phyloP scores from a whole-genome alignment of 164 flowering plant genomes.

The Dillenia turbinata region DNA sequence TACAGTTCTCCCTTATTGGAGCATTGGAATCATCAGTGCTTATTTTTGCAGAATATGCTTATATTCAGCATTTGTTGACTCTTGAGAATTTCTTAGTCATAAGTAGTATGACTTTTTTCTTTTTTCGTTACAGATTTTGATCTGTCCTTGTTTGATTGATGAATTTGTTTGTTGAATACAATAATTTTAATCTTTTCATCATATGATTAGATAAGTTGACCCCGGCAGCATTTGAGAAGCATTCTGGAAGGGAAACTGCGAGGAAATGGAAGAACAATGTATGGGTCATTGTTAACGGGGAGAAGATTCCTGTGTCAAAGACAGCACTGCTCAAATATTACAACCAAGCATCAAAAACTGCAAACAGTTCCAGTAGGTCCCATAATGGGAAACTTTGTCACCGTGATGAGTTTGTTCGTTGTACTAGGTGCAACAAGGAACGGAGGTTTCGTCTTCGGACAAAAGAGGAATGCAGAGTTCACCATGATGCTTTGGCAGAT shows the following conservation, averaged over 20 bases:
- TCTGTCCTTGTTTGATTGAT: neutral
- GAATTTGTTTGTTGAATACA: neutral
- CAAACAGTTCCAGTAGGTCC: slow-evolving; percentile 46
- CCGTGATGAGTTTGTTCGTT: slow-evolving; percentile 76
- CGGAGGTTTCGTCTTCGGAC: slow-evolving; percentile 78
- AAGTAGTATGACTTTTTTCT: too few relatives aligned
- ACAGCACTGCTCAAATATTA: slow-evolving; percentile 75
- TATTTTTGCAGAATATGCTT: neutral
- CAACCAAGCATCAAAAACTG: slow-evolving; percentile 46
- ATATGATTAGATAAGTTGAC: slow-evolving; percentile 58
- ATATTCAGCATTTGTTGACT: neutral
- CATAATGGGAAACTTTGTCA: slow-evolving; percentile 48
- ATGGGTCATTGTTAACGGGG: slow-evolving; percentile 76
- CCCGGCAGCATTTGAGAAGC: slow-evolving; percentile 93
- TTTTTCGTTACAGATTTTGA: neutral
- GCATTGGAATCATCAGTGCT: neutral
- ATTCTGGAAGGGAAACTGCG: slow-evolving; percentile 79
- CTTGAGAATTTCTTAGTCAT: neutral
- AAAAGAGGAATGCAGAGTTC: slow-evolving; percentile 73
- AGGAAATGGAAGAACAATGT: slow-evolving; percentile 85
- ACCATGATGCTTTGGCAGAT: slow-evolving; percentile 73
- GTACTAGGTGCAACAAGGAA: slow-evolving; percentile 61
- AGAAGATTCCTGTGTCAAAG: slow-evolving; percentile 71
- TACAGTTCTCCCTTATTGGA: too few relatives aligned
- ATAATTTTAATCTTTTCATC: neutral